Conservation (phyloP, 495 filamentous ascomycete genomes). For the Penicillium fimorum region DNA sequence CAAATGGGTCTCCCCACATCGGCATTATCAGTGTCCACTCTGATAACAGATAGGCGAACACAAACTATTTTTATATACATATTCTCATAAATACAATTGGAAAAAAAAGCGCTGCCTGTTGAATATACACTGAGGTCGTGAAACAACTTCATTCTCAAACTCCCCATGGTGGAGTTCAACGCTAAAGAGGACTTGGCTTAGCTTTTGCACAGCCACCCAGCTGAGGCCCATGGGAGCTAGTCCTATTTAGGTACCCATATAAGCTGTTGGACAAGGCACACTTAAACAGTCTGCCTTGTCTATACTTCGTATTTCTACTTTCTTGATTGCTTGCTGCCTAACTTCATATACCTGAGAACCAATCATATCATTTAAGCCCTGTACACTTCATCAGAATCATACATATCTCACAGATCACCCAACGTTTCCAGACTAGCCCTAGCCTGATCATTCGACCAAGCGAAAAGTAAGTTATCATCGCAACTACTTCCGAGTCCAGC, state of each 20-base stretch:
- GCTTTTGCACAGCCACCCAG: conserved; percentile 38
- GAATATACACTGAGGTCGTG: not conserved
- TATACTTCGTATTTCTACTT: not conserved
- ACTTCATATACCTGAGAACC: not conserved
- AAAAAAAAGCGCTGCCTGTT: not conserved
- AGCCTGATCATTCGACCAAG: conserved; percentile 28
- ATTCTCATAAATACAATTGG: not conserved
- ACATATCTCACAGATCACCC: conserved; percentile 23
- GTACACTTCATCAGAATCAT: not conserved
- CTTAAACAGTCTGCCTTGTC: conserved; percentile 11
- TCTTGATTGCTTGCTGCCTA: not conserved
- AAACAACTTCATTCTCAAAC: not conserved
- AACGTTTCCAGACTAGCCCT: conserved; percentile 35
- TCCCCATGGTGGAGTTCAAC: not conserved
- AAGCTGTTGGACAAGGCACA: conserved; percentile 18
- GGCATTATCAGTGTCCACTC: conserved; percentile 13
- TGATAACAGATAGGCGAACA: conserved; percentile 15
- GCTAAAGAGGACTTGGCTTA: not conserved
- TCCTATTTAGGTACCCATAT: conserved; percentile 6
- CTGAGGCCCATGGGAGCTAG: conserved; percentile 20
- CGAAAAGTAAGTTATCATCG: conserved; percentile 48
- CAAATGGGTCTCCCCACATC: conserved; percentile 15
- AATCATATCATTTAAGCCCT: not conserved
- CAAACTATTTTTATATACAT: conserved; percentile 2
- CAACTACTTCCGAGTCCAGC: conserved; percentile 57